Evolutionary conservation across 805 yeast genomes (phyloP).

Genomic region (Candida jianshihensis): DNA sequence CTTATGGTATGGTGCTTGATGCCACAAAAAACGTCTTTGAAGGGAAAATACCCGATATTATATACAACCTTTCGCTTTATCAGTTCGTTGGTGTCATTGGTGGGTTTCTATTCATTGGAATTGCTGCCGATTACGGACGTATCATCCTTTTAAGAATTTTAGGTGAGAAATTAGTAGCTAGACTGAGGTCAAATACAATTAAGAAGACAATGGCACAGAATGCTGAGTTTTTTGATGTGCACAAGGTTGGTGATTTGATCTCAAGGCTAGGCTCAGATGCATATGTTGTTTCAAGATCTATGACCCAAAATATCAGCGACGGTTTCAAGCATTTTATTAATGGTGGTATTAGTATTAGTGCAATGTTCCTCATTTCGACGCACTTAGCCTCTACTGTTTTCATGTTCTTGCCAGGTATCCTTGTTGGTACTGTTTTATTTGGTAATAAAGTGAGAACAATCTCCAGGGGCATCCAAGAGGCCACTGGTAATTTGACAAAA

Average conservation of each 20-base stretch:
- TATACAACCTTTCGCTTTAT: slow-evolving; percentile 47
- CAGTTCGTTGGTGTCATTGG: slow-evolving; percentile 57
- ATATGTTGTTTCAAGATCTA: slow-evolving; percentile 77
- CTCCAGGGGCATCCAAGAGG: slow-evolving; percentile 75
- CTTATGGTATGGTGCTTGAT: slow-evolving; percentile 50
- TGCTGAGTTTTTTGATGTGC: slow-evolving; percentile 88
- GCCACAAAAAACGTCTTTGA: slow-evolving; percentile 32
- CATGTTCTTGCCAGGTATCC: slow-evolving; percentile 73
- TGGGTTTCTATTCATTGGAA: slow-evolving; percentile 40
- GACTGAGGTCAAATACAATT: slow-evolving; percentile 71
- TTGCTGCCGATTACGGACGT: slow-evolving; percentile 72
- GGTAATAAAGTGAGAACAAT: slow-evolving; percentile 75
- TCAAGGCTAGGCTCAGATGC: slow-evolving; percentile 88
- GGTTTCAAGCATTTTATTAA: slow-evolving; percentile 79
- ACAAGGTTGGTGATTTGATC: slow-evolving; percentile 89
- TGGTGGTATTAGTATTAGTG: slow-evolving; percentile 78
- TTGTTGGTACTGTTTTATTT: slow-evolving; percentile 70
- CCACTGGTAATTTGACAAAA: slow-evolving; percentile 79
- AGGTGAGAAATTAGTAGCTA: slow-evolving; percentile 84
- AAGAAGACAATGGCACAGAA: slow-evolving; percentile 79
- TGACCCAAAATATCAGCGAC: slow-evolving; percentile 88
- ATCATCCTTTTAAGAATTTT: slow-evolving; percentile 58
- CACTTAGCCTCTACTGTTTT: slow-evolving; percentile 76
- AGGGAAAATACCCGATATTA: slow-evolving; percentile 27
- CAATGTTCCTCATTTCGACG: slow-evolving; percentile 85